Evolutionary conservation across 2,329 filamentous ascomycete species (phyloP).

Genomic region (Epichloe amarillans): DNA sequence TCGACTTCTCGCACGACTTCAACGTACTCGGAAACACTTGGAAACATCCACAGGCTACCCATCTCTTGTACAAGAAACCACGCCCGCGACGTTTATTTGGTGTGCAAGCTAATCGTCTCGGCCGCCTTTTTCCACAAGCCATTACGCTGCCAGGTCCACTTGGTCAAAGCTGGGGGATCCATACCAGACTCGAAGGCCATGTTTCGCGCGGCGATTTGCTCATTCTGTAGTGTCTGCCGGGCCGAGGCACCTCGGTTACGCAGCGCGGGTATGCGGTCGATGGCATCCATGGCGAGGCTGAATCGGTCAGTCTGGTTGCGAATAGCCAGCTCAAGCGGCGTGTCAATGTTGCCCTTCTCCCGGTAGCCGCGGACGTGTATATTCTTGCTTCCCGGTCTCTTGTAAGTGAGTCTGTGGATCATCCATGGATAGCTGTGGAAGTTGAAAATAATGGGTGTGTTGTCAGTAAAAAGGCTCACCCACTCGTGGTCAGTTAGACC

Average conservation of each 20-base stretch:
- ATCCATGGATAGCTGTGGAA: constrained; percentile 78
- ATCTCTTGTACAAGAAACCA: neutral
- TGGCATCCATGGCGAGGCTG: constrained; percentile 62
- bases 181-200: constrained; percentile 57
- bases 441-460: constrained; percentile 68
- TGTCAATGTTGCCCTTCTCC: constrained; percentile 78
- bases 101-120: neutral
- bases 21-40: neutral
- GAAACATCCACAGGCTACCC: neutral
- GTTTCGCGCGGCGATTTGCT: constrained; percentile 49
- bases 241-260: constrained; percentile 49
- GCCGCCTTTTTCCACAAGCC: constrained; percentile 23
- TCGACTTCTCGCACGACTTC: neutral
- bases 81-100: neutral
- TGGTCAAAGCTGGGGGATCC: constrained; percentile 52
- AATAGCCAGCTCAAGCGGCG: constrained; percentile 65
- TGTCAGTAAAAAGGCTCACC: constrained; percentile 54
- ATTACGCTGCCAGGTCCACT: constrained; percentile 51
- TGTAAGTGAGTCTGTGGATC: constrained; percentile 64
- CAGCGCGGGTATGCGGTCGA: constrained; percentile 51
- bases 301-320: constrained; percentile 67
- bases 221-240: constrained; percentile 49
- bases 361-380: constrained; percentile 66
- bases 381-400: constrained; percentile 53
- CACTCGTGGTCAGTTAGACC: constrained; percentile 55